These are phyloP conservation scores for Scutellaria baicalensis DNA, from an alignment of 257 asterid genomes.

Conservation along the genomic window DNA sequence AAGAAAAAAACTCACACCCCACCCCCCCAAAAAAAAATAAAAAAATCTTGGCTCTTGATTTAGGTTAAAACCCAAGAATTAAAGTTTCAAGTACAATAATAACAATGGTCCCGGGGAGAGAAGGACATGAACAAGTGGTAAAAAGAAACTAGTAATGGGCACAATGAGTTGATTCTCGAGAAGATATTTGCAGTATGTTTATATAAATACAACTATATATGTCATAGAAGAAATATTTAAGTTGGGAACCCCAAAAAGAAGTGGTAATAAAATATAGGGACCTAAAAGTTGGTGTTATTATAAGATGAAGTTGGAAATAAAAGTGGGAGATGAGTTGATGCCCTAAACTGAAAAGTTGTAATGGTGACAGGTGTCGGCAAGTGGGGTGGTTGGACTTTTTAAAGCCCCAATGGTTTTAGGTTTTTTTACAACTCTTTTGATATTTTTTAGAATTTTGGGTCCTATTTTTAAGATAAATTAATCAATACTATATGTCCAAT, in stretches of 20 bases:
- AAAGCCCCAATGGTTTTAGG: constrained; percentile 19
- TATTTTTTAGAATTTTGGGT: constrained; percentile 23
- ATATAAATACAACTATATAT: not conserved
- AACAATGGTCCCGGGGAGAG: constrained; percentile 43
- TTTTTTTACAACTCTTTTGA: constrained; percentile 19
- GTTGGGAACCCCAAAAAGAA: constrained; percentile 1
- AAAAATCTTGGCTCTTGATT: not conserved
- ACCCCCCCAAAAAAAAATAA: no score
- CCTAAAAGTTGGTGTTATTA: constrained; percentile 12
- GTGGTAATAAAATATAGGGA: constrained; percentile 3
- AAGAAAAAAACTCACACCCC: not conserved
- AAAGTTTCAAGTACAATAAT: not conserved
- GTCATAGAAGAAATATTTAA: constrained; percentile 1
- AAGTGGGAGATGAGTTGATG: constrained; percentile 12
- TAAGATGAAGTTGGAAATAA: not conserved
- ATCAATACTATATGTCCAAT: constrained; percentile 18
- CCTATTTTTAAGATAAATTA: constrained; percentile 28
- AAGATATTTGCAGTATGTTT: constrained; percentile 7
- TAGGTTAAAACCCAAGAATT: constrained; percentile 1
- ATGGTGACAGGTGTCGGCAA: constrained; percentile 47
- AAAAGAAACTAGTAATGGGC: not conserved
- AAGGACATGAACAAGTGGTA: constrained; percentile 14
- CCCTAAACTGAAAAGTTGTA: constrained; percentile 22
- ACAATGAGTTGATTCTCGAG: constrained; percentile 22
- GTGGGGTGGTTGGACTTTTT: constrained; percentile 14